These are phyloP conservation scores for Alopecurus myosuroides DNA, from an alignment of 176 grass and related monocot genomes.

Conservation along the genomic window DNA sequence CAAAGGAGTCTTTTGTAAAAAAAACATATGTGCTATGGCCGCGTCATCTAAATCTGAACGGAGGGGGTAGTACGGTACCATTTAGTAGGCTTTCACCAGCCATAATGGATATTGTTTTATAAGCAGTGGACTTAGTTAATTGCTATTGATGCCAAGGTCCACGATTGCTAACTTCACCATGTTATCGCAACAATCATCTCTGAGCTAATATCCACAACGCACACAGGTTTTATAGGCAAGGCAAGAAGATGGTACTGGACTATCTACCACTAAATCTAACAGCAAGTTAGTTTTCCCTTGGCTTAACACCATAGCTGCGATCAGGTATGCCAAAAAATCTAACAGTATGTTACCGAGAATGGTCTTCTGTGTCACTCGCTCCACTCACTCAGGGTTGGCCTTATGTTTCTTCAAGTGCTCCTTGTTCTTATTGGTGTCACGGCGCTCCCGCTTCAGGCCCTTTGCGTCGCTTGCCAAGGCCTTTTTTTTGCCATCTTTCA, in stretches of 20 bases:
- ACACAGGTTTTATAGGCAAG: neutral
- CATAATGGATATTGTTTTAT: too few species aligned
- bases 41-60: too few species aligned
- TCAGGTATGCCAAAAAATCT: neutral
- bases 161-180: too few species aligned
- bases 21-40: too few species aligned
- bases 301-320: neutral
- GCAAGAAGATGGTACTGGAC: neutral
- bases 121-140: too few species aligned
- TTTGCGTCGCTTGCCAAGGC: slow-evolving; percentile 29
- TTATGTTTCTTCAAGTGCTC: slow-evolving; percentile 71
- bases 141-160: too few species aligned
- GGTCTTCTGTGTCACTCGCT: neutral
- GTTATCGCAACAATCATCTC: too few species aligned
- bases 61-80: too few species aligned
- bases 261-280: slow-evolving; percentile 29
- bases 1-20: too few species aligned
- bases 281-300: neutral
- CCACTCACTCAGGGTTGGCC: slow-evolving; percentile 36
- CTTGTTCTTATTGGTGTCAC: slow-evolving; percentile 67
- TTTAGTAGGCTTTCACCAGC: too few species aligned
- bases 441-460: slow-evolving; percentile 76
- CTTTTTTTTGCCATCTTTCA: too few species aligned
- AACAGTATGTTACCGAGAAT: neutral
- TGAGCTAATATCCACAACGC: neutral